Conservation (phyloP, 148 eudicot genomes). For the Arbutus unedo region DNA sequence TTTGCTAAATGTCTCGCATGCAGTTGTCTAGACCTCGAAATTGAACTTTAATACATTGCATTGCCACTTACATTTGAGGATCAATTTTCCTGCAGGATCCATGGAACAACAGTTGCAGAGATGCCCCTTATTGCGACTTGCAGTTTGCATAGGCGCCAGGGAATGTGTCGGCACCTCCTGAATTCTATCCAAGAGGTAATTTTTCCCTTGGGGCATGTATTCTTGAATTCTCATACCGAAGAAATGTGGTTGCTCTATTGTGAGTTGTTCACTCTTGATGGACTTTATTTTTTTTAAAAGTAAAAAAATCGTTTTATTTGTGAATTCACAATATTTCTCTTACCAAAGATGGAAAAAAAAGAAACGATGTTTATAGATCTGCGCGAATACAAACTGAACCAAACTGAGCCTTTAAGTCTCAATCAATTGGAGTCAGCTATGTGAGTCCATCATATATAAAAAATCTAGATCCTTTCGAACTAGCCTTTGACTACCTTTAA, state of each 20-base stretch:
- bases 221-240: background rate
- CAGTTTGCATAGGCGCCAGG: slow-evolving; percentile 82
- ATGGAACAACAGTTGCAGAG: slow-evolving; percentile 86
- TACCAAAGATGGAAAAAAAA: background rate
- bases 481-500: no score
- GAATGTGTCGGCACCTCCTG: slow-evolving; percentile 84
- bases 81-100: slow-evolving; percentile 58
- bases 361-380: background rate
- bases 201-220: background rate
- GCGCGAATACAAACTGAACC: background rate
- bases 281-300: background rate
- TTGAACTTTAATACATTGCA: background rate
- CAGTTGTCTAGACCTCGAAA: slow-evolving; percentile 1
- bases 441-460: no score
- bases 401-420: no score
- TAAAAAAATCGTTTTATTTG: background rate
- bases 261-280: background rate
- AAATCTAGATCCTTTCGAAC: no score
- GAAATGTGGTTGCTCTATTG: background rate
- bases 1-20: slow-evolving; percentile 11
- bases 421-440: no score
- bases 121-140: slow-evolving; percentile 97
- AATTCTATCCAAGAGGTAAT: slow-evolving; percentile 74
- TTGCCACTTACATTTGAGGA: slow-evolving; percentile 19
- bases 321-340: background rate